Base-by-base conservation (phyloP, 2,329 filamentous ascomycete genomes). In the Parastagonospora avenae region DNA sequence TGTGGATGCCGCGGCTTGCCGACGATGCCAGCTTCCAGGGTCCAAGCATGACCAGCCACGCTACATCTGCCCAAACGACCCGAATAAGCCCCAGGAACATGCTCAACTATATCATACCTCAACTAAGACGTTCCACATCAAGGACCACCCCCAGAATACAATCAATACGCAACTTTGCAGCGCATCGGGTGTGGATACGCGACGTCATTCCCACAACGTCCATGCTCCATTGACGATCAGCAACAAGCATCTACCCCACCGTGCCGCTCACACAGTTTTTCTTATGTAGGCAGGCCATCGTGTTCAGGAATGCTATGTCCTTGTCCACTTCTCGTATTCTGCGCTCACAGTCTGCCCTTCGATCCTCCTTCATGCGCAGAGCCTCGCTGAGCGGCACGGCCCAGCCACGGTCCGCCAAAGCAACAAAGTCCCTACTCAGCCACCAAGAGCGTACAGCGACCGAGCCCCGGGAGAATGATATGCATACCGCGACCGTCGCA, bases 361-460 rank as follows among this genome's bases (percentile, higher is more conserved):
- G 53, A 47, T 48, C 50, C 48, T 44, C 48, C 38, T 47, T 53
- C 42, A 52, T 46, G 47, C 58, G 52, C 44, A 49, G 54, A 55
- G 54, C 61, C 48, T 62, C 61, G 46, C 59, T 57, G 55, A 59
- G 60, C 60, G 68, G 58, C 55, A 71, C 70, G 67, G 57, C 63
- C 28, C 65, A 64, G 54, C 58, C 66, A 41, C 63, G 62, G 42
- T 70, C 67, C 37, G 62, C 65, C 15, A 68, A 67, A 66, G 60
- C 59, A 24, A 27, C 64, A 43, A 64, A 54, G 43, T 45, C 50
- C 40, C 59, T 59, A 37, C 53, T 69, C 15, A 73, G 69, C 54
- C 90, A 94, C 66, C 77, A 88, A 52, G 83, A 91, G 59, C 83
- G 90, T 46, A 95, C 91, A 9, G 87, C 88, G 2, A 74, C 81